These are phyloP conservation scores for Arthrobotrys pseudoclavata DNA, from an alignment of 2,329 filamentous ascomycete genomes.

Conservation along the genomic window DNA sequence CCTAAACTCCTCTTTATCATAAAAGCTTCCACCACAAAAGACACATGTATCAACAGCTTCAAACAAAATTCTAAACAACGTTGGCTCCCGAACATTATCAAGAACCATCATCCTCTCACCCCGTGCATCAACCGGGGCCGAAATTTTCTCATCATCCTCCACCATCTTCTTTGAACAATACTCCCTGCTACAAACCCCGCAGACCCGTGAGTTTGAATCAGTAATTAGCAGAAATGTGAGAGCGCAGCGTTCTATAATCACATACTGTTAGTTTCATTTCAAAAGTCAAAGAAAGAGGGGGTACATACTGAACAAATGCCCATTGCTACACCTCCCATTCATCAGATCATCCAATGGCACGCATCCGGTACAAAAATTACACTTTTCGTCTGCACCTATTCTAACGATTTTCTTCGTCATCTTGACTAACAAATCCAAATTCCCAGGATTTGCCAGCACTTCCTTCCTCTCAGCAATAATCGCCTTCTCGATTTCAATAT, in stretches of 20 bases:
- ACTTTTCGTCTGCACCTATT: constrained; percentile 27
- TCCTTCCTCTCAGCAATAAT: constrained; percentile 28
- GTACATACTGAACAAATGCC: constrained; percentile 49
- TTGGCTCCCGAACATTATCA: background rate
- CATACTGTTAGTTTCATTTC: background rate
- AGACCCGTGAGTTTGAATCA: constrained; percentile 37
- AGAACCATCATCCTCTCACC: background rate
- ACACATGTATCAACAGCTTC: constrained; percentile 60
- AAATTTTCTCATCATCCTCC: constrained; percentile 30
- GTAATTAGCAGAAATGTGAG: constrained; percentile 40
- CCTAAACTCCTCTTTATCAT: constrained; percentile 41
- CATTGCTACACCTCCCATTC: constrained; percentile 48
- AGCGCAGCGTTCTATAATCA: constrained; percentile 40
- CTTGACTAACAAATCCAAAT: constrained; percentile 37
- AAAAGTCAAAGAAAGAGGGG: background rate
- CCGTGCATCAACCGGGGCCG: background rate
- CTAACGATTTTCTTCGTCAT: constrained; percentile 41
- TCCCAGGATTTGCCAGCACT: constrained; percentile 25
- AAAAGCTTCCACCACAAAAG: constrained; percentile 52
- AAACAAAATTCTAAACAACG: constrained; percentile 38
- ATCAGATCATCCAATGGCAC: constrained; percentile 48
- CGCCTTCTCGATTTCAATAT: constrained; percentile 14
- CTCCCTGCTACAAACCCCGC: constrained; percentile 46
- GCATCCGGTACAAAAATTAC: constrained; percentile 1
- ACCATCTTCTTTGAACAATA: constrained; percentile 48